Evolutionary conservation across 176 grass and related monocot genomes (phyloP).

Genomic region (bread wheat (Triticum aestivum)): IWGSC_CS_RefSeq_v2.1 NC_057799.1:498494436-498494935

Average conservation of each 20-base stretch:
- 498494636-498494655: conserved; percentile 37
- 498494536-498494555: neutral
- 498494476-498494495: neutral
- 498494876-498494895: neutral
- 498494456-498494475: conserved; percentile 18
- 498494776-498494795: conserved; percentile 42
- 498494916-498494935: conserved; percentile 38
- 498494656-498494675: conserved; percentile 23
- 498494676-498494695: conserved; percentile 13
- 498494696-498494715: conserved; percentile 13
- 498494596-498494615: neutral
- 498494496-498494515: neutral
- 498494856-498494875: conserved; percentile 27
- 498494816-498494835: conserved; percentile 43
- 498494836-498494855: conserved; percentile 34
- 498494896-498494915: neutral
- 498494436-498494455: conserved; percentile 18
- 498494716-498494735: conserved; percentile 35
- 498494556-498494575: neutral
- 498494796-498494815: conserved; percentile 28
- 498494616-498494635: conserved; percentile 21
- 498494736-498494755: conserved; percentile 30
- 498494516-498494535: conserved; percentile 16
- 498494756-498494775: conserved; percentile 32
- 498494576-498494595: conserved; percentile 6